A percentile compares a stretch with the other conserved stretches of the same genome.
phyloP scores from a whole-genome alignment of 495 filamentous ascomycete species.

The Apodospora peruviana region DNA sequence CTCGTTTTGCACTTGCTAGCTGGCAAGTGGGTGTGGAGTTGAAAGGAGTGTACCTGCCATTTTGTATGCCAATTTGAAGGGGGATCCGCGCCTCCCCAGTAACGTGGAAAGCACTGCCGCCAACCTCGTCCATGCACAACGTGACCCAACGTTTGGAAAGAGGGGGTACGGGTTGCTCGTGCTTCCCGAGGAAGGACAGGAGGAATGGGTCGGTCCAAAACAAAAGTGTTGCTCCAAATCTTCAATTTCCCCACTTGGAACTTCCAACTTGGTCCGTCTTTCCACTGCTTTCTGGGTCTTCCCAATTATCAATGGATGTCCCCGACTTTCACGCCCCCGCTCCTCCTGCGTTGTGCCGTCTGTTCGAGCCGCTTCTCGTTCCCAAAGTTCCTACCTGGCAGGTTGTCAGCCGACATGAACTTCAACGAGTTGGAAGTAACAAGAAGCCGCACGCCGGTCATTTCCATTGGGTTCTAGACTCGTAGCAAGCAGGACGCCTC shows the following conservation, averaged over 20 bases:
- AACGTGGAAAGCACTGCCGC: too few relatives aligned
- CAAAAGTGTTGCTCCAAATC: background rate
- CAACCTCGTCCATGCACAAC: too few relatives aligned
- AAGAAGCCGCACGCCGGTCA: background rate
- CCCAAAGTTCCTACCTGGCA: background rate
- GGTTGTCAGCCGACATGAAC: background rate
- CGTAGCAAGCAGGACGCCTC: too few relatives aligned
- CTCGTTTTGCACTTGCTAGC: too few relatives aligned
- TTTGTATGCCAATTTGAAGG: too few relatives aligned
- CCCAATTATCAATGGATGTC: too few relatives aligned
- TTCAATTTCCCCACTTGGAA: background rate
- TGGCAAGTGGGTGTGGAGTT: too few relatives aligned
- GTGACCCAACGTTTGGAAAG: too few relatives aligned
- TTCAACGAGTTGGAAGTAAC: background rate
- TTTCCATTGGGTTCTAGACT: background rate
- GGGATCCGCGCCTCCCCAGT: too few relatives aligned
- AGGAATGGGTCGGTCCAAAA: too few relatives aligned
- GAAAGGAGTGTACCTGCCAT: too few relatives aligned
- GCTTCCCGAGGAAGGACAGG: background rate
- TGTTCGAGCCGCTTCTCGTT: background rate
- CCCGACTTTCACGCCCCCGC: background rate
- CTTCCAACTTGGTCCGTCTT: background rate
- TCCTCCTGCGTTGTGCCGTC: background rate
- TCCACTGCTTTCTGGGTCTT: too few relatives aligned
- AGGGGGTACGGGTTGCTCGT: background rate